These are phyloP conservation scores for Trichophyton equinum DNA, from an alignment of 2,329 filamentous ascomycete species.

Conservation along the genomic window DNA sequence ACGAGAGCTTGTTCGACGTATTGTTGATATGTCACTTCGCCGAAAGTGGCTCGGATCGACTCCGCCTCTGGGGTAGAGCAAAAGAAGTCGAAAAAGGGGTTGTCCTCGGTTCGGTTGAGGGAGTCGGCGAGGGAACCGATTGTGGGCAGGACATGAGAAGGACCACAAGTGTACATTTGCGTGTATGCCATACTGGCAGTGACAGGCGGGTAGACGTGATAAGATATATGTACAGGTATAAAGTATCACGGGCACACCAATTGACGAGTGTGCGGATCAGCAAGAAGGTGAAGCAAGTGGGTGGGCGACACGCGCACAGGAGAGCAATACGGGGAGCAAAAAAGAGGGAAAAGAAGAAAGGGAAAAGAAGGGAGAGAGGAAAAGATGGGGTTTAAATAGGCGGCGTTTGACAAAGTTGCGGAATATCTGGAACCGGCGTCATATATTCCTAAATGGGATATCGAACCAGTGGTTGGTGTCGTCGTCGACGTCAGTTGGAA, in stretches of 20 bases:
- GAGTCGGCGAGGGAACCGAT: constrained; percentile 10
- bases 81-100: constrained; percentile 3
- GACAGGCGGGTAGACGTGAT: constrained; percentile 1
- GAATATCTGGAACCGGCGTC: not conserved
- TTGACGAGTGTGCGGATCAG: not conserved
- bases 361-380: not conserved
- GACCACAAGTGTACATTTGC: constrained; percentile 8
- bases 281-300: not conserved
- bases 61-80: constrained; percentile 9
- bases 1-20: constrained; percentile 7
- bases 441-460: not conserved
- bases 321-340: not conserved
- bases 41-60: constrained; percentile 8
- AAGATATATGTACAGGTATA: constrained; percentile 6
- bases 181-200: constrained; percentile 11
- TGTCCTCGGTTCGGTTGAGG: constrained; percentile 4
- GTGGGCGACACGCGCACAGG: not conserved
- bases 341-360: constrained; percentile 2
- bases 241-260: not conserved
- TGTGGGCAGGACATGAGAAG: constrained; percentile 6
- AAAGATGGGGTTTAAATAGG: not conserved
- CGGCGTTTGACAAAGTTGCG: too few species aligned
- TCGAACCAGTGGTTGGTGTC: not conserved
- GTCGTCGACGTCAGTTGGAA: not conserved
- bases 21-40: constrained; percentile 7